Conservation (phyloP, 2,329 filamentous ascomycete genomes). For the Fusarium pseudograminearum region DNA sequence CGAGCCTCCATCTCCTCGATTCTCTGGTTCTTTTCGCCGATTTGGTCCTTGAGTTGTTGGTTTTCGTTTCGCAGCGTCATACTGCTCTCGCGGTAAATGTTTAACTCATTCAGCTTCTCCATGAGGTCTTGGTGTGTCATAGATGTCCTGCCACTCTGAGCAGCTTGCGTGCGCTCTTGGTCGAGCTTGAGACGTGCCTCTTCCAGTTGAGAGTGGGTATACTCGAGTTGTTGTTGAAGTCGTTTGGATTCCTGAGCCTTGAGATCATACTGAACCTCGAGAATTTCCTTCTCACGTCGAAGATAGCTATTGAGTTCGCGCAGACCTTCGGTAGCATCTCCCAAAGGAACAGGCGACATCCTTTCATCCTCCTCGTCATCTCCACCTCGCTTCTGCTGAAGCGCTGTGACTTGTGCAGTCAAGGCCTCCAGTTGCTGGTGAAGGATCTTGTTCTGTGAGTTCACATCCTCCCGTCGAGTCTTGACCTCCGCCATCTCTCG, state of each 20-base stretch:
- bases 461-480: slow-evolving; percentile 83
- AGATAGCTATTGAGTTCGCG: slow-evolving; percentile 93
- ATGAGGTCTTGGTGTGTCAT: slow-evolving; percentile 90
- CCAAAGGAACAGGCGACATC: slow-evolving; percentile 63
- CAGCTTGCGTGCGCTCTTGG: slow-evolving; percentile 83
- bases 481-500: slow-evolving; percentile 84
- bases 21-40: slow-evolving; percentile 79
- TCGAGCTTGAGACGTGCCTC: slow-evolving; percentile 89
- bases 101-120: slow-evolving; percentile 95
- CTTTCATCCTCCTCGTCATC: slow-evolving; percentile 65
- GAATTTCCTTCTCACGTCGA: slow-evolving; percentile 95
- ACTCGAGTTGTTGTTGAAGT: slow-evolving; percentile 89
- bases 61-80: slow-evolving; percentile 90
- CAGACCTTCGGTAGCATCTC: slow-evolving; percentile 77
- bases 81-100: slow-evolving; percentile 94
- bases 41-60: slow-evolving; percentile 79
- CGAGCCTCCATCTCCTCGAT: slow-evolving; percentile 79
- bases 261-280: slow-evolving; percentile 95
- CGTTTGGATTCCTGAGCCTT: slow-evolving; percentile 89
- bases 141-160: slow-evolving; percentile 78
- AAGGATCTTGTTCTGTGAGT: slow-evolving; percentile 89
- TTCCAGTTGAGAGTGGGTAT: slow-evolving; percentile 88
- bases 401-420: slow-evolving; percentile 78
- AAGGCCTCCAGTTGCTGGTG: slow-evolving; percentile 90
- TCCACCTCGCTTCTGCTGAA: slow-evolving; percentile 79